Conservation (phyloP, 257 asterid genomes). For the Solanum boliviense region DNA sequence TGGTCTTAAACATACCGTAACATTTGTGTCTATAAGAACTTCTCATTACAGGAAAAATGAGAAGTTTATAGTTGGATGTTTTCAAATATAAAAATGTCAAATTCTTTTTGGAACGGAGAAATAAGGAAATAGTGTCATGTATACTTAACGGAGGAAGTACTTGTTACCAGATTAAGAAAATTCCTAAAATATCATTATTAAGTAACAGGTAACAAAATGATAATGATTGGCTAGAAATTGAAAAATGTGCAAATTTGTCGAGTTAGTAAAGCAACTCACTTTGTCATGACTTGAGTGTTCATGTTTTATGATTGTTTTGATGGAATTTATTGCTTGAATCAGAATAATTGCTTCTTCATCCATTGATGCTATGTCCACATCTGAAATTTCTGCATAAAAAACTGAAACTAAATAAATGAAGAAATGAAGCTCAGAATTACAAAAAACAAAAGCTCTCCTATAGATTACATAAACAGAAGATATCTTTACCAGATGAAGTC, state of each 20-base stretch:
- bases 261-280: constrained; percentile 28
- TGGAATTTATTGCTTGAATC: constrained; percentile 75
- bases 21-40: background rate
- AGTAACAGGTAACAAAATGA: background rate
- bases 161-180: background rate
- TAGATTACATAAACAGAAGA: constrained; percentile 7
- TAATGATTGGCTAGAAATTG: background rate
- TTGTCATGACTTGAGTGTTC: constrained; percentile 69
- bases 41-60: background rate
- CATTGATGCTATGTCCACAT: constrained; percentile 28
- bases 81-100: background rate
- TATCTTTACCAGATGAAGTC: constrained; percentile 50
- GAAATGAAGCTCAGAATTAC: background rate
- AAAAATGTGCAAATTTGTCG: background rate
- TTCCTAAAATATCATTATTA: background rate
- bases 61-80: background rate
- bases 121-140: background rate
- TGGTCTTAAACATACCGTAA: background rate
- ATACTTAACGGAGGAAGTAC: background rate
- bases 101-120: background rate
- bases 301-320: constrained; percentile 65
- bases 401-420: constrained; percentile 1
- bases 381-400: constrained; percentile 47
- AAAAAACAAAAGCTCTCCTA: constrained; percentile 3
- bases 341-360: constrained; percentile 65